Conservation (phyloP, 169 alveolate species). For the Eimeria falciformis region DNA sequence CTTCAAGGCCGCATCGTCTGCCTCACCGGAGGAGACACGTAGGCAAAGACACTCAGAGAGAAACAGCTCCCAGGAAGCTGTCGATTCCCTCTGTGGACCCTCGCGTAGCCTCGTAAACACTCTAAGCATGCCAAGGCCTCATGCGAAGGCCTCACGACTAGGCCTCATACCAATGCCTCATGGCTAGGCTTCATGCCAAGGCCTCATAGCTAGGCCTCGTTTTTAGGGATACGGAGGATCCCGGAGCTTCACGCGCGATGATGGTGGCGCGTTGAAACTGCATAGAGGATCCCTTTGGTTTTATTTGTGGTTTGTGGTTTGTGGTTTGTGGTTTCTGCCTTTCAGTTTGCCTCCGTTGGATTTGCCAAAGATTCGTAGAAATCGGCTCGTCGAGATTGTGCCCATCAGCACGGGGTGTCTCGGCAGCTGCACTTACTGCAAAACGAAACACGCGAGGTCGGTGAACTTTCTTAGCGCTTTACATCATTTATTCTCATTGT, state of each 20-base stretch:
- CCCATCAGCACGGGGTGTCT: constrained; percentile 98
- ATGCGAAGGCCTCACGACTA: too few species aligned
- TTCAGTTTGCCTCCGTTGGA: constrained; percentile 93
- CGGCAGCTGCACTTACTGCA: constrained; percentile 99
- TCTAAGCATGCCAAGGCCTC: too few species aligned
- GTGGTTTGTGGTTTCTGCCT: neutral
- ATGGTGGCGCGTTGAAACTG: neutral
- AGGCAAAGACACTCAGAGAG: neutral
- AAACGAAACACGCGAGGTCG: constrained; percentile 96
- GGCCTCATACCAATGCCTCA: too few species aligned
- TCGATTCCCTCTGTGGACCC: too few species aligned
- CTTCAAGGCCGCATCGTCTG: constrained; percentile 94
- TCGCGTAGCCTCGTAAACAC: too few species aligned
- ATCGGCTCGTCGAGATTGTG: constrained; percentile 95
- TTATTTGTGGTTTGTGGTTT: neutral
- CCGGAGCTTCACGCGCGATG: too few species aligned
- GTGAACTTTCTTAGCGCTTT: too few species aligned
- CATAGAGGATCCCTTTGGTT: neutral
- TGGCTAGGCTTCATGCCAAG: too few species aligned
- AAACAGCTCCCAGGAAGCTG: neutral
- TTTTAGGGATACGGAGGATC: too few species aligned
- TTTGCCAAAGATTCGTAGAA: constrained; percentile 98
- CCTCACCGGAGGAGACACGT: constrained; percentile 82
- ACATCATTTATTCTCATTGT: too few species aligned
- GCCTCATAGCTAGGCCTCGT: too few species aligned